A percentile compares a stretch with the other conserved stretches of the same genome.
Evolutionary conservation across 208 protist species (phyloP).

Genomic region (Leptomonas pyrrhocoris): DNA sequence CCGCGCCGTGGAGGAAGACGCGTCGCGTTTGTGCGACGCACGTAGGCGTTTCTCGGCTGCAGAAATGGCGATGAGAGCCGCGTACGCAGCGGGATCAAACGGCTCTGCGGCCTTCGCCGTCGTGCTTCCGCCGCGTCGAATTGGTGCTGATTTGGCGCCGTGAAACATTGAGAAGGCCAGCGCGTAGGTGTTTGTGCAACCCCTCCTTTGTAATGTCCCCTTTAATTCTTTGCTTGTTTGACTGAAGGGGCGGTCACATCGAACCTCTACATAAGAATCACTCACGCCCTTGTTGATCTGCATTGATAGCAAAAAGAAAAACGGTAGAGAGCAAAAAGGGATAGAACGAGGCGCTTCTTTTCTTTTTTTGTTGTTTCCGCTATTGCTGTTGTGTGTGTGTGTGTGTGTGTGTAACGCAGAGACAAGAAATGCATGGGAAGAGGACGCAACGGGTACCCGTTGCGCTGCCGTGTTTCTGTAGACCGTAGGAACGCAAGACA

Average conservation of each 20-base stretch:
- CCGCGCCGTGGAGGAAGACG: conserved; percentile 22
- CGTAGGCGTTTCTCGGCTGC: conserved; percentile 30
- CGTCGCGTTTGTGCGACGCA: conserved; percentile 15
- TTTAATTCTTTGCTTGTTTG: neutral
- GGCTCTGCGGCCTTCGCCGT: neutral
- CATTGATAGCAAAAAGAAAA: neutral
- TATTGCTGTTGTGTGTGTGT: too few species aligned
- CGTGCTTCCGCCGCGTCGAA: conserved; percentile 1
- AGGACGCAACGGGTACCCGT: too few species aligned
- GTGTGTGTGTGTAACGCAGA: too few species aligned
- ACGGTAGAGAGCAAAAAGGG: too few species aligned
- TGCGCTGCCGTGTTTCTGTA: too few species aligned
- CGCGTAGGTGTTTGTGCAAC: neutral
- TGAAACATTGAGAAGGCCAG: neutral
- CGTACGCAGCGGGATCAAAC: conserved; percentile 41
- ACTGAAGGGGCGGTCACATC: too few species aligned
- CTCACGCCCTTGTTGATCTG: too few species aligned
- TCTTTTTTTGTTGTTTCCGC: too few species aligned
- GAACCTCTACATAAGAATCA: too few species aligned
- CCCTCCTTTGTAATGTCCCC: neutral
- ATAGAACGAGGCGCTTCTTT: too few species aligned
- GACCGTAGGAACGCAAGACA: too few species aligned
- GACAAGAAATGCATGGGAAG: too few species aligned
- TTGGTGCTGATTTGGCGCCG: neutral
- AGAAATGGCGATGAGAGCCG: conserved; percentile 30